Evolutionary conservation across 2,329 filamentous ascomycete species (phyloP).

Genomic region (Fusarium nygamai): DNA sequence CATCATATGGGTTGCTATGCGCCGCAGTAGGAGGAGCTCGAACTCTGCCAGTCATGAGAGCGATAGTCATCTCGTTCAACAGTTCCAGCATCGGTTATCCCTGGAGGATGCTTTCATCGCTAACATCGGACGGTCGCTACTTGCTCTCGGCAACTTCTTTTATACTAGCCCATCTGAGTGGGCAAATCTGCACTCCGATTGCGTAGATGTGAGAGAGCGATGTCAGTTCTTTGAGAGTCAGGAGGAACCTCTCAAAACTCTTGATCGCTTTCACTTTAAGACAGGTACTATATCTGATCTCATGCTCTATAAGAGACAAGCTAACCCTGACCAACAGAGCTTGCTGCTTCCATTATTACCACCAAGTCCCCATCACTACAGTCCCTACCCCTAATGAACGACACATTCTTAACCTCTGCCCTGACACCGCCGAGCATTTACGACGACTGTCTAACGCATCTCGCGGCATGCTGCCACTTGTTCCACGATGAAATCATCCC

Average conservation of each 20-base stretch:
- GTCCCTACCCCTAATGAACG: not conserved
- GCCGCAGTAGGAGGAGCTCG: not conserved
- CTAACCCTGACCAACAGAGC: not conserved
- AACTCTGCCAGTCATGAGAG: not conserved
- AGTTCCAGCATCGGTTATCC: slow-evolving; percentile 4
- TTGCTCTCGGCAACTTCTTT: slow-evolving; percentile 9
- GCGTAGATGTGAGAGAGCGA: not conserved
- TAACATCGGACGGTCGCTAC: not conserved
- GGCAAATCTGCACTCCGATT: not conserved
- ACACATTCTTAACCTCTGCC: not conserved
- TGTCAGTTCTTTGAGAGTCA: slow-evolving; percentile 3
- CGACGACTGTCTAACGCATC: not conserved
- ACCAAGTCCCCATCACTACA: not conserved
- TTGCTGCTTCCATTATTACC: slow-evolving; percentile 9
- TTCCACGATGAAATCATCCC: slow-evolving; percentile 4
- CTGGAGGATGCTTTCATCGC: not conserved
- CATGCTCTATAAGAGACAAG: accelerated
- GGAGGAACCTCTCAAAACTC: slow-evolving; percentile 11
- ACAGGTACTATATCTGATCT: not conserved
- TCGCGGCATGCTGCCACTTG: slow-evolving; percentile 6
- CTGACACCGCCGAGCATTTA: not conserved
- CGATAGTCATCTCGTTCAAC: slow-evolving; percentile 2
- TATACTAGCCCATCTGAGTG: slow-evolving; percentile 14
- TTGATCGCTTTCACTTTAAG: slow-evolving; percentile 10
- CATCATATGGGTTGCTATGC: slow-evolving; percentile 14